These are phyloP conservation scores for Crithidia sp. DNA, from an alignment of 208 protist genomes.

Conservation along the genomic window DNA sequence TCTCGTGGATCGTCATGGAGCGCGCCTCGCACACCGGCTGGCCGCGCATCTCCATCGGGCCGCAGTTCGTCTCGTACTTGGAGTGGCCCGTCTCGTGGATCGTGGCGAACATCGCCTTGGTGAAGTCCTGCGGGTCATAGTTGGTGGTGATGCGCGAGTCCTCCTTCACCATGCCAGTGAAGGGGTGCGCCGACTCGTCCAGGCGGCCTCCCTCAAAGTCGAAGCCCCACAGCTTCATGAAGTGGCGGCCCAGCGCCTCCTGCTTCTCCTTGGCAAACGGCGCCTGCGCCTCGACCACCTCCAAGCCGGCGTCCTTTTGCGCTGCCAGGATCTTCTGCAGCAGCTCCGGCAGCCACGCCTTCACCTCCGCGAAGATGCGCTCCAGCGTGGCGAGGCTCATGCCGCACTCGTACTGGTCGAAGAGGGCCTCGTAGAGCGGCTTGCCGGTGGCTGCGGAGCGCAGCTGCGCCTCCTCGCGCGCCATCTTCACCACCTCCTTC, in stretches of 20 bases:
- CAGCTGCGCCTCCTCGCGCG: conserved; percentile 64
- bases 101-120: conserved; percentile 56
- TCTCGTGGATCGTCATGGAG: conserved; percentile 83
- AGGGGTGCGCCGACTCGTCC: conserved; percentile 88
- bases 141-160: conserved; percentile 89
- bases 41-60: conserved; percentile 53
- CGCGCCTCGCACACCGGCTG: conserved; percentile 72
- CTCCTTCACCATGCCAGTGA: conserved; percentile 75
- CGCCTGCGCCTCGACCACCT: conserved; percentile 31
- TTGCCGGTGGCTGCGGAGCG: conserved; percentile 43
- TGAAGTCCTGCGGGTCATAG: conserved; percentile 64
- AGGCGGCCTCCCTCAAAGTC: conserved; percentile 82
- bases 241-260: conserved; percentile 46
- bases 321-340: conserved; percentile 61
- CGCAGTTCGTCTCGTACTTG: conserved; percentile 87
- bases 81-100: conserved; percentile 92
- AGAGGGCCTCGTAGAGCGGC: conserved; percentile 72
- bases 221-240: conserved; percentile 78
- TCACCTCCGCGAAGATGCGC: conserved; percentile 69
- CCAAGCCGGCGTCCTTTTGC: conserved; percentile 35
- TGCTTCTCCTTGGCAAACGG: conserved; percentile 66
- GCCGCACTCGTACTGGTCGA: conserved; percentile 84
- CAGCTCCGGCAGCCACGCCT: conserved; percentile 78
- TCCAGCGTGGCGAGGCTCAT: conserved; percentile 63
- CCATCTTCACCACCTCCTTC: conserved; percentile 73